phyloP scores from a whole-genome alignment of 768 basidiomycete genomes.

The Tylopilus rubrobrunneus region DNA sequence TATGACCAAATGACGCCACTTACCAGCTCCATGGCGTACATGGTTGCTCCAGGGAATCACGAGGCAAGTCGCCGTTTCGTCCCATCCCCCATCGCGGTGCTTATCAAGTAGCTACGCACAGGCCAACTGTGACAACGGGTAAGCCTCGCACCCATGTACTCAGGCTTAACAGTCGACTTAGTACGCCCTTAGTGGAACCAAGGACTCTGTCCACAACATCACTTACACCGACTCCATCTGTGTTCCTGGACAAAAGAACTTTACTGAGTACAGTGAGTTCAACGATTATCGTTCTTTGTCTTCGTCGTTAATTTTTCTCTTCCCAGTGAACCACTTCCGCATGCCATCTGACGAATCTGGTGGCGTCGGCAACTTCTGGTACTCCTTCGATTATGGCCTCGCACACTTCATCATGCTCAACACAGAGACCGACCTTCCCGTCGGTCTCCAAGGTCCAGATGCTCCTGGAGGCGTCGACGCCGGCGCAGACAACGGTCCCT shows the following conservation, averaged over 20 bases:
- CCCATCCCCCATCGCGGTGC: background rate
- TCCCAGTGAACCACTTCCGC: constrained; percentile 24
- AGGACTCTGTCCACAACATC: constrained; percentile 20
- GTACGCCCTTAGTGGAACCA: constrained; percentile 17
- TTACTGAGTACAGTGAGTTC: constrained; percentile 28
- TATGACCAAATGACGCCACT: constrained; percentile 27
- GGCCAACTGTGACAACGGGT: constrained; percentile 31
- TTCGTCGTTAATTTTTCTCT: background rate
- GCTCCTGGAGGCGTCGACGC: constrained; percentile 13
- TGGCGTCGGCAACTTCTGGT: constrained; percentile 29
- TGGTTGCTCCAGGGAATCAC: constrained; percentile 27
- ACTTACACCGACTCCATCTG: constrained; percentile 27
- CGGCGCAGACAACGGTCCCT: constrained; percentile 17
- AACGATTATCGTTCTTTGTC: background rate
- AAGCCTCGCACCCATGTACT: background rate
- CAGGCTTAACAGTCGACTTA: background rate
- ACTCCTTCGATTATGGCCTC: constrained; percentile 31
- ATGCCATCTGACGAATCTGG: constrained; percentile 28
- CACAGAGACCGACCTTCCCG: constrained; percentile 25
- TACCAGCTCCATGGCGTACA: constrained; percentile 24
- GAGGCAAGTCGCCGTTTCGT: constrained; percentile 11
- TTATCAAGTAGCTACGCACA: constrained; percentile 1
- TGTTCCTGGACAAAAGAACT: constrained; percentile 23
- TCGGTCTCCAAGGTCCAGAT: constrained; percentile 24
- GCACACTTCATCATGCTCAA: constrained; percentile 26